Evolutionary conservation across 169 alveolate genomes (phyloP).

Genomic region (Eimeria mitis): DNA sequence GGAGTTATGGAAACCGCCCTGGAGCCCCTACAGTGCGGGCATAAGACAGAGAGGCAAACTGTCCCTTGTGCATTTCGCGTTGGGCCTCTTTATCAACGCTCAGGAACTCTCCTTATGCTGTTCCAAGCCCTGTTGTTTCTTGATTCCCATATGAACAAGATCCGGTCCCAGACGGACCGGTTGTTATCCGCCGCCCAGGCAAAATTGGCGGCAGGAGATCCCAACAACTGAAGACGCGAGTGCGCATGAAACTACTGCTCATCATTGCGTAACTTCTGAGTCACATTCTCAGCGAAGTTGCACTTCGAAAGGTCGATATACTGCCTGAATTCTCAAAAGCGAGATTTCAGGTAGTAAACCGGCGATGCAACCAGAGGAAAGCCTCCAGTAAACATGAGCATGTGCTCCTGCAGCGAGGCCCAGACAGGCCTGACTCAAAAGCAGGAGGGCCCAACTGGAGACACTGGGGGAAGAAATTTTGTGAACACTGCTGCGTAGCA

Average conservation of each 20-base stretch:
- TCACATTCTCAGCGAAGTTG: not conserved
- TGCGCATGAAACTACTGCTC: not conserved
- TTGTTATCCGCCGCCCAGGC: not conserved
- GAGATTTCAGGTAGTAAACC: no score
- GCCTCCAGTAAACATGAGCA: not conserved
- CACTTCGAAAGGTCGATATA: not conserved
- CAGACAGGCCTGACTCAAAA: not conserved
- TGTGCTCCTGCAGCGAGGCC: not conserved
- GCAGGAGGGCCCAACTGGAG: not conserved
- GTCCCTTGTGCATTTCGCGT: not conserved
- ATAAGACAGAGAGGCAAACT: not conserved
- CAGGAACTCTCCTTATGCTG: not conserved
- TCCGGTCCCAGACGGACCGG: not conserved
- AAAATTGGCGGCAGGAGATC: not conserved
- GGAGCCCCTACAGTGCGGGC: not conserved
- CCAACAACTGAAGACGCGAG: not conserved
- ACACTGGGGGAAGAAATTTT: not conserved
- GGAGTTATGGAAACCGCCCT: not conserved
- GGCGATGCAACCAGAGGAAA: not conserved
- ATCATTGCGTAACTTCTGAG: no score
- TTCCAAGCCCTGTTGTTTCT: not conserved
- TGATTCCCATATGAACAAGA: not conserved
- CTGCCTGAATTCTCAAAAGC: not conserved
- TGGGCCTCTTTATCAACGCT: not conserved
- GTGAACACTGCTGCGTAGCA: not conserved